Evolutionary conservation across 1,284 basidiomycete species (phyloP).

Genomic region (Singerocomus rubriflavus): DNA sequence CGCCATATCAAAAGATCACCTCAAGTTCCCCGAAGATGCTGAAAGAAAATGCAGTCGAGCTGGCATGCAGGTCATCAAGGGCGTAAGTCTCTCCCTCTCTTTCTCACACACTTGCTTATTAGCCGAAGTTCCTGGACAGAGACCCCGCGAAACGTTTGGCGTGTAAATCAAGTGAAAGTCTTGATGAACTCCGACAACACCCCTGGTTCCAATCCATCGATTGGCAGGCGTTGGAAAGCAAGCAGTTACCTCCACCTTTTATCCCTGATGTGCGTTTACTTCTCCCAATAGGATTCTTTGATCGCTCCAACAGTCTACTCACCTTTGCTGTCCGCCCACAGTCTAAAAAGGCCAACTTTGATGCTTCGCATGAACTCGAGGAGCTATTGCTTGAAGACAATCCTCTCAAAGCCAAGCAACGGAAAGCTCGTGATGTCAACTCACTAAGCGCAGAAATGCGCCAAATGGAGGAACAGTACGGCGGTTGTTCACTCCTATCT

Average conservation of each 20-base stretch:
- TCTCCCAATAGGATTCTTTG: neutral
- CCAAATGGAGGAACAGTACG: conserved; percentile 97
- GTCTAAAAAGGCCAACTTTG: conserved; percentile 98
- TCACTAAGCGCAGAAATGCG: conserved; percentile 87
- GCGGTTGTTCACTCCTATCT: conserved; percentile 13
- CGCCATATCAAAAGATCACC: conserved; percentile 75
- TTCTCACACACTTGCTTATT: conserved; percentile 11
- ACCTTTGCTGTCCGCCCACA: conserved; percentile 31
- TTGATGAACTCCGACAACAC: conserved; percentile 75
- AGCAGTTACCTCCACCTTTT: conserved; percentile 83
- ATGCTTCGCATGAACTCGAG: conserved; percentile 98
- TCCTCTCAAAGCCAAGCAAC: conserved; percentile 90
- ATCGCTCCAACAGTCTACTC: neutral
- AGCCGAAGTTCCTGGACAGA: conserved; percentile 73
- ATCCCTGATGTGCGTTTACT: conserved; percentile 77
- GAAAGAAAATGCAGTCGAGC: conserved; percentile 65
- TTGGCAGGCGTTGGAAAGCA: conserved; percentile 83
- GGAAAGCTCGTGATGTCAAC: conserved; percentile 84
- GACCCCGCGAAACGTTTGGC: conserved; percentile 81
- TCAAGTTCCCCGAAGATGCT: conserved; percentile 77
- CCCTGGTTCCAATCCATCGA: conserved; percentile 87
- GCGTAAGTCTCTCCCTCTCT: conserved; percentile 43
- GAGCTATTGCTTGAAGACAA: conserved; percentile 96
- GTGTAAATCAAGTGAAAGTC: conserved; percentile 78
- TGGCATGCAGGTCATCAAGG: conserved; percentile 66